These are phyloP conservation scores for Silene uniflora DNA, from an alignment of 148 eudicot genomes.

Conservation along the genomic window DNA sequence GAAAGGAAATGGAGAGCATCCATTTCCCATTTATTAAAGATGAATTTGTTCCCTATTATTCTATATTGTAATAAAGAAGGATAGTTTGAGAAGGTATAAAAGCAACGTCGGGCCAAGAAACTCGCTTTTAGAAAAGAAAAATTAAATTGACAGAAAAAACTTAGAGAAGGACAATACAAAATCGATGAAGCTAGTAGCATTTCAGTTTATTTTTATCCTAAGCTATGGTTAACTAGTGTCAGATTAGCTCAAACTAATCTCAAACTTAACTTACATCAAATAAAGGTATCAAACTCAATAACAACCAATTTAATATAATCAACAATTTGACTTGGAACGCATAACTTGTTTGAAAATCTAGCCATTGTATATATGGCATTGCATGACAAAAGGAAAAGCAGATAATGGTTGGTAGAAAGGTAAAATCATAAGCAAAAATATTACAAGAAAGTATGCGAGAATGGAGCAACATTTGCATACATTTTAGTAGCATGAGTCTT, in stretches of 20 bases:
- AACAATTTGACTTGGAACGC: not conserved
- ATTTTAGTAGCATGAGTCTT: constrained; percentile 4
- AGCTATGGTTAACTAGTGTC: not conserved
- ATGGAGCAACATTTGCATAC: not conserved
- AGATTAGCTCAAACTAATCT: not conserved
- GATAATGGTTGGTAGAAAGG: not conserved
- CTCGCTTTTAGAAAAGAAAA: not conserved
- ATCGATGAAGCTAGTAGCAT: not conserved
- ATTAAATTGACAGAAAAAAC: not conserved
- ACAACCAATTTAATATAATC: not conserved
- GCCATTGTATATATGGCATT: not conserved
- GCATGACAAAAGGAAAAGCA: not conserved
- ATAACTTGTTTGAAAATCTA: no score
- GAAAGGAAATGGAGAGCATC: no score
- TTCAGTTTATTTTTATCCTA: not conserved
- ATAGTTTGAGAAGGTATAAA: not conserved
- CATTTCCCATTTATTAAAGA: no score
- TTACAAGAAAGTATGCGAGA: not conserved
- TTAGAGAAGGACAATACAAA: not conserved
- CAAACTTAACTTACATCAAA: not conserved
- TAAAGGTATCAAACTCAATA: not conserved
- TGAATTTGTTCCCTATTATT: not conserved
- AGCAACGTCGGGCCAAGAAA: not conserved
- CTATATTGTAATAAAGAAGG: not conserved
- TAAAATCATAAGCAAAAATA: not conserved